Percentiles rank a stretch among this genome's conserved stretches.
Conservation (phyloP, 1,284 basidiomycete genomes). For the Marasmius sp. region DNA sequence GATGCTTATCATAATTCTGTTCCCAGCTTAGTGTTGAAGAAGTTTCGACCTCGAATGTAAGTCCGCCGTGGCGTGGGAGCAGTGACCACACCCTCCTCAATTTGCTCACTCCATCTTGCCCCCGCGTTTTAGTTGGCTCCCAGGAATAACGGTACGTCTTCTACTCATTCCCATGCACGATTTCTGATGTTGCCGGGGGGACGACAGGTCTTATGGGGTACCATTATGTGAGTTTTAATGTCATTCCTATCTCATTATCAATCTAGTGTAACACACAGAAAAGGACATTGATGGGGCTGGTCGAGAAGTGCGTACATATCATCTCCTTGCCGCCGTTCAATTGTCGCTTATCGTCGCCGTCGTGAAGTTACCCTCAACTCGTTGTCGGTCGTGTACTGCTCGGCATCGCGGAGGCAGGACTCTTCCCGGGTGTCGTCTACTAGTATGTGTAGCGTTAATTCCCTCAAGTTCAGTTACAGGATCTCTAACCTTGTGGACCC, state of each 20-base stretch:
- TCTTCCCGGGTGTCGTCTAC: conserved; percentile 70
- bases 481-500: neutral
- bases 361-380: conserved; percentile 55
- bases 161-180: neutral
- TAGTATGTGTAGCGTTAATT: conserved; percentile 34
- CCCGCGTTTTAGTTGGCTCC: conserved; percentile 38
- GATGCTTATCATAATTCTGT: conserved; percentile 1
- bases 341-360: neutral
- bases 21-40: conserved; percentile 48
- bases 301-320: conserved; percentile 47
- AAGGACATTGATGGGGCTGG: conserved; percentile 67
- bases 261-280: neutral
- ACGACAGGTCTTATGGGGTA: conserved; percentile 46
- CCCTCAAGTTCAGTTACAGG: neutral
- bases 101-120: neutral
- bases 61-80: conserved; percentile 5
- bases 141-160: conserved; percentile 42
- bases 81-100: neutral
- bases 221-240: conserved; percentile 38
- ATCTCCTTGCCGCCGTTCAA: conserved; percentile 2
- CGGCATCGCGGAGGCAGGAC: conserved; percentile 67
- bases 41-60: conserved; percentile 49
- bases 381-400: conserved; percentile 59
- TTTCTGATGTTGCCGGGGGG: conserved; percentile 4
- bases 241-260: neutral